A percentile compares a stretch with the other conserved stretches of the same genome.
Conservation (phyloP, 169 alveolate genomes). For the Cryptosporidium viatorum region DNA sequence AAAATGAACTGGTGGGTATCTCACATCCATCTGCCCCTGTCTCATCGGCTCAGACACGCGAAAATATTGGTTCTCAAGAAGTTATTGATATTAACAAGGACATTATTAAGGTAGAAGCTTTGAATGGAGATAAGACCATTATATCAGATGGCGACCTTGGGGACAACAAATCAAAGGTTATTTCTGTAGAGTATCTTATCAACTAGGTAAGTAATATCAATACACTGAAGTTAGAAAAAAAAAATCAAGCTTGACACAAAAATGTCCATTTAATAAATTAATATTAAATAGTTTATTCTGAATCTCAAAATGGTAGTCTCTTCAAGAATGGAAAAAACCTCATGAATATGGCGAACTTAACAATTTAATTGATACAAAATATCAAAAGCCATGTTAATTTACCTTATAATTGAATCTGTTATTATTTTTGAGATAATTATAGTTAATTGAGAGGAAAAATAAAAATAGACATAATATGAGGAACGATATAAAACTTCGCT, state of each 20-base stretch:
- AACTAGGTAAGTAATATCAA: slow-evolving; percentile 9
- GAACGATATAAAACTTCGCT: not conserved
- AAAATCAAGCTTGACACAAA: not conserved
- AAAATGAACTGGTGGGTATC: slow-evolving; percentile 46
- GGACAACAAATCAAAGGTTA: slow-evolving; percentile 34
- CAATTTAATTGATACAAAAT: not conserved
- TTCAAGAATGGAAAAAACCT: not conserved
- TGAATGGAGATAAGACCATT: not conserved
- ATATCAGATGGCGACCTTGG: not conserved
- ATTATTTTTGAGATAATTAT: not conserved
- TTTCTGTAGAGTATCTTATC: slow-evolving; percentile 55
- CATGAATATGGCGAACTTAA: not conserved
- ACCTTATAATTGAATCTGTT: not conserved
- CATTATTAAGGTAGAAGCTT: slow-evolving; percentile 59
- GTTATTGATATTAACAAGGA: slow-evolving; percentile 24
- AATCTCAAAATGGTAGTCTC: not conserved
- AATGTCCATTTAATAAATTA: not conserved
- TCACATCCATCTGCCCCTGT: slow-evolving; percentile 66
- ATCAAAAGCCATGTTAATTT: not conserved
- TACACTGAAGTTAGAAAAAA: not conserved
- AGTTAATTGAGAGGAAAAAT: not conserved
- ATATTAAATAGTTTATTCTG: not conserved
- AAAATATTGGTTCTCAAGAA: slow-evolving; percentile 10
- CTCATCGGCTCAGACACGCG: slow-evolving; percentile 25
- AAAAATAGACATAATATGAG: not conserved